Evolutionary conservation across 768 basidiomycete species (phyloP).

Genomic region (Trametopsis cervina): DNA sequence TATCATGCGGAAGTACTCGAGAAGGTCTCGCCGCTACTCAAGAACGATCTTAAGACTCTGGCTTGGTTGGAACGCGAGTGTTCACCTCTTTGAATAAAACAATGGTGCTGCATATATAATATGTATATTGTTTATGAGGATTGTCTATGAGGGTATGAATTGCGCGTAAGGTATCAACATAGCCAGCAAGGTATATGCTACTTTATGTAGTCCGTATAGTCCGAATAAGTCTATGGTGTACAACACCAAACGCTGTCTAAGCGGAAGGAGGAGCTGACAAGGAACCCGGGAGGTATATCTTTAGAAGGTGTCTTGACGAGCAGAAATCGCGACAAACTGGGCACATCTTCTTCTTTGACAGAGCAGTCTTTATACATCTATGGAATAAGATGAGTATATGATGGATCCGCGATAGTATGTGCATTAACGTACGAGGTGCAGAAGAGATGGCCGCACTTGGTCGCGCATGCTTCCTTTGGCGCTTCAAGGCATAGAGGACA

Average conservation of each 20-base stretch:
- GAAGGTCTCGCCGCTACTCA: slow-evolving; percentile 68
- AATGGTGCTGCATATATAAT: not conserved
- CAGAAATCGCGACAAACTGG: slow-evolving; percentile 11
- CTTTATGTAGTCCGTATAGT: not conserved
- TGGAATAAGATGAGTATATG: not conserved
- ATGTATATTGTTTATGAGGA: not conserved
- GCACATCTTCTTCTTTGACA: slow-evolving; percentile 12
- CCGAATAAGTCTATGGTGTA: too few species aligned
- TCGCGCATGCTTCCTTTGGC: slow-evolving; percentile 20
- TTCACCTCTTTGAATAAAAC: slow-evolving; percentile 25
- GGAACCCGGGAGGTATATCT: slow-evolving; percentile 6
- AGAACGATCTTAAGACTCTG: slow-evolving; percentile 43
- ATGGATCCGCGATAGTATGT: not conserved
- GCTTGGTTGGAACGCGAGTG: slow-evolving; percentile 61
- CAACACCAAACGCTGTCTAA: not conserved
- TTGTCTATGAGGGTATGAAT: too few species aligned
- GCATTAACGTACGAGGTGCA: slow-evolving; percentile 26
- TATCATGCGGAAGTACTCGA: slow-evolving; percentile 75
- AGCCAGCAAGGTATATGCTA: not conserved
- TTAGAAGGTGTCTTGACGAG: slow-evolving; percentile 4
- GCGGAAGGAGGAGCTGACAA: not conserved
- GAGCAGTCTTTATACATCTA: slow-evolving; percentile 10
- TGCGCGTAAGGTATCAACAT: too few species aligned
- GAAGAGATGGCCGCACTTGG: slow-evolving; percentile 28
- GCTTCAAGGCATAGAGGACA: slow-evolving; percentile 27